Conservation (phyloP, 495 filamentous ascomycete species). For the Penicillium pulvis region DNA sequence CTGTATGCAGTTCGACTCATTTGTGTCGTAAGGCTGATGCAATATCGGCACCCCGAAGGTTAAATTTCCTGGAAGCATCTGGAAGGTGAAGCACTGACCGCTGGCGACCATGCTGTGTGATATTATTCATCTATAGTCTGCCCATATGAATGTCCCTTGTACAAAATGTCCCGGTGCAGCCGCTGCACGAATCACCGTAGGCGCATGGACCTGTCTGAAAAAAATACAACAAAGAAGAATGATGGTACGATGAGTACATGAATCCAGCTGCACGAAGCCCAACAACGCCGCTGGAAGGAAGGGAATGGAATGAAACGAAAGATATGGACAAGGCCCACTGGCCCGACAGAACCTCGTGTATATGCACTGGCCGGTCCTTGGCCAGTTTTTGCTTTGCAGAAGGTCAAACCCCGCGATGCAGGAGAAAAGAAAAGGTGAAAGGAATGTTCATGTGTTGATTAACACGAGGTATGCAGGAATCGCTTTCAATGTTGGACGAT, state of each 20-base stretch:
- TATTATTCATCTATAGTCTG: slow-evolving; percentile 26
- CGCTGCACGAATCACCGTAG: slow-evolving; percentile 6
- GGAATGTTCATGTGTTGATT: background rate
- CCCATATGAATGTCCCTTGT: slow-evolving; percentile 27
- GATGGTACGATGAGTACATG: slow-evolving; percentile 19
- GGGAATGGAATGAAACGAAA: slow-evolving; percentile 11
- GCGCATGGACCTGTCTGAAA: slow-evolving; percentile 6
- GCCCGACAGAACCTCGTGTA: slow-evolving; percentile 15
- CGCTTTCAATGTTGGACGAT: slow-evolving; percentile 68
- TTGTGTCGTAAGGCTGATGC: background rate
- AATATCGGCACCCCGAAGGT: background rate
- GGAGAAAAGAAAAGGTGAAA: slow-evolving; percentile 9
- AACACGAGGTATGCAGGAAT: slow-evolving; percentile 2
- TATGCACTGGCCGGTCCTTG: slow-evolving; percentile 20
- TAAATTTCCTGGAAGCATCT: background rate
- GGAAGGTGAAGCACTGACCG: slow-evolving; percentile 3
- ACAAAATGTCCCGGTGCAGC: slow-evolving; percentile 21
- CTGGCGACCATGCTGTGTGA: slow-evolving; percentile 17
- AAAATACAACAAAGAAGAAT: slow-evolving; percentile 10
- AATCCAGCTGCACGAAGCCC: slow-evolving; percentile 18
- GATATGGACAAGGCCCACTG: slow-evolving; percentile 24
- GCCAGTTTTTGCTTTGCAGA: slow-evolving; percentile 9
- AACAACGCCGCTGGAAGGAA: slow-evolving; percentile 20
- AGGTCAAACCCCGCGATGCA: slow-evolving; percentile 4
- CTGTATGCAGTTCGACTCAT: background rate